A percentile compares a stretch with the other conserved stretches of the same genome.
These are phyloP conservation scores for Macrophomina tecta DNA, from an alignment of 2,329 filamentous ascomycete species.

Conservation along the genomic window DNA sequence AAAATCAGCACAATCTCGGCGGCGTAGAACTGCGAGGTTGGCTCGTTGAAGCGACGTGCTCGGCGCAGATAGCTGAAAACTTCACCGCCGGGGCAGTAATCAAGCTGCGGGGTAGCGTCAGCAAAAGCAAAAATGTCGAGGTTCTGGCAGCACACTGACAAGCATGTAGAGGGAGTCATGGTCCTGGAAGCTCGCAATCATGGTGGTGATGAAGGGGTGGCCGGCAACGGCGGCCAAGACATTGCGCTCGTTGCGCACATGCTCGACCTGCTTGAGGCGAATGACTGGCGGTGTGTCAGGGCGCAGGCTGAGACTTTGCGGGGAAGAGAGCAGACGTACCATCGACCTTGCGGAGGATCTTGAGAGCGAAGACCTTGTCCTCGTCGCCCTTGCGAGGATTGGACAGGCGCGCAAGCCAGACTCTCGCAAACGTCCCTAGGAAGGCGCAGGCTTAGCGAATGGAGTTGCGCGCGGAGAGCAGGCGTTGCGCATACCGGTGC, in stretches of 20 bases:
- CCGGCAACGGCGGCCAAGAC: constrained; percentile 79
- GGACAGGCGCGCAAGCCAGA: constrained; percentile 75
- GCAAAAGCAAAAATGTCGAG: constrained; percentile 9
- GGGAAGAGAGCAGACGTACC: constrained; percentile 41
- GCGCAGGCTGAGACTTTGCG: background rate
- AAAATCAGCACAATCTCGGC: constrained; percentile 84
- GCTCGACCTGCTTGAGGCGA: constrained; percentile 83
- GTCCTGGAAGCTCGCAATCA: constrained; percentile 81
- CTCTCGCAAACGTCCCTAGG: constrained; percentile 78
- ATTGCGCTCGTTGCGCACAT: constrained; percentile 81
- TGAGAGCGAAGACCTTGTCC: constrained; percentile 77
- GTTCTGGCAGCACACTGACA: constrained; percentile 43
- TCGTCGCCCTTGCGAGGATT: constrained; percentile 58
- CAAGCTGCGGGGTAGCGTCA: constrained; percentile 57
- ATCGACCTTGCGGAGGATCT: constrained; percentile 72
- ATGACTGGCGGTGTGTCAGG: constrained; percentile 61
- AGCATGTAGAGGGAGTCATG: constrained; percentile 80
- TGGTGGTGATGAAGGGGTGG: constrained; percentile 81
- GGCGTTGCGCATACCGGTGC: constrained; percentile 63
- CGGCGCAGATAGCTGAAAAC: constrained; percentile 83
- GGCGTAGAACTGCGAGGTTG: constrained; percentile 79
- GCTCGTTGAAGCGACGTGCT: constrained; percentile 78
- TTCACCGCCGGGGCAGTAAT: constrained; percentile 83
- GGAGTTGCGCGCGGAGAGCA: constrained; percentile 10
- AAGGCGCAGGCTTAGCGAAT: constrained; percentile 26